Conservation (phyloP, 352 stramenopile genomes). For the Phytophthora kernoviae region DNA sequence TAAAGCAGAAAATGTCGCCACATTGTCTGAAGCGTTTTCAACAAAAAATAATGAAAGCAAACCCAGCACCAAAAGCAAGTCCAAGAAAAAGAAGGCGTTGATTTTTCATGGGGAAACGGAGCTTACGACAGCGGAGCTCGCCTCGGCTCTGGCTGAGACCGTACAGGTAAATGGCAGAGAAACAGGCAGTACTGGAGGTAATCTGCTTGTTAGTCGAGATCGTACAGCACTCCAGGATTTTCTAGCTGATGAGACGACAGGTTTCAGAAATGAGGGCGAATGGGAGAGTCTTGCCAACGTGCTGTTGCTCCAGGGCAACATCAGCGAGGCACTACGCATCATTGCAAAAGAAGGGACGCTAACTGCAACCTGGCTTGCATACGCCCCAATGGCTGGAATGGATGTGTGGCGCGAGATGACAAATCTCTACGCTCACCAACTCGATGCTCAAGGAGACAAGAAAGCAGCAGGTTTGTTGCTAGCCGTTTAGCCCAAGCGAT, state of each 20-base stretch:
- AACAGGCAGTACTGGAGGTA: background rate
- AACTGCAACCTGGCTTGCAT: slow-evolving; percentile 58
- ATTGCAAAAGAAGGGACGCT: slow-evolving; percentile 56
- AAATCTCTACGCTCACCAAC: slow-evolving; percentile 62
- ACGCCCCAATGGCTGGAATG: slow-evolving; percentile 73
- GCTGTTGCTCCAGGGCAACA: slow-evolving; percentile 52
- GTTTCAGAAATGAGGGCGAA: slow-evolving; percentile 37
- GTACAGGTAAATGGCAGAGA: background rate
- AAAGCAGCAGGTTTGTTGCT: slow-evolving; percentile 44
- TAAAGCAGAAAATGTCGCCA: background rate
- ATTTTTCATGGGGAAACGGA: slow-evolving; percentile 36
- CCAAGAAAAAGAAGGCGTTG: slow-evolving; percentile 28
- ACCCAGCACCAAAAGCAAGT: slow-evolving; percentile 13
- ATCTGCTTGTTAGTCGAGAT: slow-evolving; percentile 15
- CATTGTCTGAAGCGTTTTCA: background rate
- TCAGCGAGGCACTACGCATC: slow-evolving; percentile 61
- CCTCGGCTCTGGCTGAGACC: slow-evolving; percentile 10
- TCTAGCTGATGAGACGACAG: slow-evolving; percentile 28
- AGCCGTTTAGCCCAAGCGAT: background rate
- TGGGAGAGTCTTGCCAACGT: slow-evolving; percentile 62
- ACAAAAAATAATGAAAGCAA: slow-evolving; percentile 4
- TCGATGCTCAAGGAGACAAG: slow-evolving; percentile 49
- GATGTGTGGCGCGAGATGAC: slow-evolving; percentile 76
- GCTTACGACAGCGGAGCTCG: slow-evolving; percentile 20
- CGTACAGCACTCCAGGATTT: slow-evolving; percentile 17